Percentiles rank a stretch among this genome's conserved stretches.
These are phyloP conservation scores for Cinnamomum chago DNA, from an alignment of 164 flowering plant species.

Conservation along the genomic window DNA sequence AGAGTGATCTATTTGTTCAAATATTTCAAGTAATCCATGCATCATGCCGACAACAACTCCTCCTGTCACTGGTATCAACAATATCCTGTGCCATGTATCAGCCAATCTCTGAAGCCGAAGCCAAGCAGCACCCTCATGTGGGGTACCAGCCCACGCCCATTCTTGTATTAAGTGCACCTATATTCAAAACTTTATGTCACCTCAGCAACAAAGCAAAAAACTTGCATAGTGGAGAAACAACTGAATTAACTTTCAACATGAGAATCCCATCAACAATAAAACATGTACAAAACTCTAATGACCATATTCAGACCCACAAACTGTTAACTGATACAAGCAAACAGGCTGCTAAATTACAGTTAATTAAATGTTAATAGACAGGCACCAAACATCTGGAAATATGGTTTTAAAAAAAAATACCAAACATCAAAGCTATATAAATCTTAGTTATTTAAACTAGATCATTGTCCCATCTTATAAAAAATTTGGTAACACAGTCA, in stretches of 20 bases:
- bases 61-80: slow-evolving; percentile 91
- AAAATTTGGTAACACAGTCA: no score
- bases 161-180: slow-evolving; percentile 95
- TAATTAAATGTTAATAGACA: no score
- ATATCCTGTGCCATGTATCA: slow-evolving; percentile 97
- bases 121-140: slow-evolving; percentile 99
- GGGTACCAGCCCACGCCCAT: slow-evolving; percentile 99
- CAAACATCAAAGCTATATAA: no score
- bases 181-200: slow-evolving; percentile 1
- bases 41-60: slow-evolving; percentile 98
- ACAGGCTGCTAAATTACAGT: not conserved
- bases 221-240: not conserved
- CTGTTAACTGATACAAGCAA: not conserved
- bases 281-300: not conserved
- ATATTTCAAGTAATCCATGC: slow-evolving; percentile 90
- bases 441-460: no score
- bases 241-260: not conserved
- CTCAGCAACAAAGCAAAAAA: slow-evolving; percentile 11
- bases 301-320: not conserved
- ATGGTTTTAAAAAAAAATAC: no score
- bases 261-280: not conserved
- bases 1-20: slow-evolving; percentile 77
- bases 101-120: slow-evolving; percentile 87
- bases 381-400: no score
- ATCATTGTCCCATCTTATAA: no score